These are phyloP conservation scores for Candida andamanensis DNA, from an alignment of 805 yeast species.

Conservation along the genomic window DNA sequence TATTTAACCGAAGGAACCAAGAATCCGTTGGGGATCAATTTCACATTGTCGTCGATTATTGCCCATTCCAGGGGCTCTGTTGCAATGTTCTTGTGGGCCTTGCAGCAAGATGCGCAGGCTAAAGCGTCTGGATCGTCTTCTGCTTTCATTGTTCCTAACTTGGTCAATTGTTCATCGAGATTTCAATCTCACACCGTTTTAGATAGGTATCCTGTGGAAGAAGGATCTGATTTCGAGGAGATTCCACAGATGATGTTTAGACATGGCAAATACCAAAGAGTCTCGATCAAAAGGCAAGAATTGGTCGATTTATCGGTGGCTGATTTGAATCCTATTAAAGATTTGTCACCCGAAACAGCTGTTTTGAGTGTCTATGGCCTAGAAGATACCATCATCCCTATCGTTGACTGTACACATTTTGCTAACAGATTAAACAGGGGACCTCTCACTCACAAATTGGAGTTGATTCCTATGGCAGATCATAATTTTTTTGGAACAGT, in stretches of 20 bases:
- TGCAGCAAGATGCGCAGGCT: slow-evolving; percentile 35
- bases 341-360: slow-evolving; percentile 42
- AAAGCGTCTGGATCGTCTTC: slow-evolving; percentile 20
- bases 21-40: slow-evolving; percentile 36
- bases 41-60: slow-evolving; percentile 53
- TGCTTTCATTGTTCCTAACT: slow-evolving; percentile 50
- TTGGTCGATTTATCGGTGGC: slow-evolving; percentile 44
- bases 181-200: slow-evolving; percentile 47
- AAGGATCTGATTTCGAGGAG: slow-evolving; percentile 15
- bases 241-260: slow-evolving; percentile 30
- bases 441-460: slow-evolving; percentile 43
- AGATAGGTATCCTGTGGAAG: slow-evolving; percentile 28
- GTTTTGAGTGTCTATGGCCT: slow-evolving; percentile 71
- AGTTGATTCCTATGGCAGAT: slow-evolving; percentile 63
- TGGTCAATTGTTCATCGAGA: slow-evolving; percentile 73
- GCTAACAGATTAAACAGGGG: slow-evolving; percentile 55
- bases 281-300: slow-evolving; percentile 47
- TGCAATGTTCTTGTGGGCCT: slow-evolving; percentile 70
- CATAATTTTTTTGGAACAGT: slow-evolving; percentile 69
- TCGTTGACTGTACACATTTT: slow-evolving; percentile 54
- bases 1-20: slow-evolving; percentile 21
- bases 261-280: slow-evolving; percentile 41
- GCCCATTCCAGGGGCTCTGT: slow-evolving; percentile 81
- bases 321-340: slow-evolving; percentile 37
- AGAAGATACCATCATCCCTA: slow-evolving; percentile 60